These are phyloP conservation scores for Hypoxylon lienhwacheense DNA, from an alignment of 495 filamentous ascomycete species.

Conservation along the genomic window DNA sequence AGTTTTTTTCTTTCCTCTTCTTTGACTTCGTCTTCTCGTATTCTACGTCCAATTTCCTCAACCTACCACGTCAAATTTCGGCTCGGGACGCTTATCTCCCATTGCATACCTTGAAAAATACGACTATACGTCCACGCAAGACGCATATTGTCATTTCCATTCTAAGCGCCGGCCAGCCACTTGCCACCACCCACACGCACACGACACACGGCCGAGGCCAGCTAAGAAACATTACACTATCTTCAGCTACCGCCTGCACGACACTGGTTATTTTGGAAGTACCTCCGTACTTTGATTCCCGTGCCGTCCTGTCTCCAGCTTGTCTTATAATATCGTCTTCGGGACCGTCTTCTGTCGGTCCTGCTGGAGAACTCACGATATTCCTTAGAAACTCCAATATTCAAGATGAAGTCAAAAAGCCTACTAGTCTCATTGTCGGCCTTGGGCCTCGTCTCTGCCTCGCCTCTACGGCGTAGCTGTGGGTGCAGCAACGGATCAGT, in stretches of 20 bases:
- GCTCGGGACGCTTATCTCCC: slow-evolving; percentile 39
- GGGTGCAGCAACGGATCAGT: slow-evolving; percentile 16
- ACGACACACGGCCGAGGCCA: slow-evolving; percentile 32
- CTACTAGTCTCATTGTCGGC: slow-evolving; percentile 34
- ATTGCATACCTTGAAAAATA: slow-evolving; percentile 23
- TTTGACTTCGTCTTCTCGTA: slow-evolving; percentile 1
- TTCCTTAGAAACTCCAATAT: slow-evolving; percentile 1
- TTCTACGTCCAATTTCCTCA: slow-evolving; percentile 10
- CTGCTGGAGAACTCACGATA: too few relatives aligned
- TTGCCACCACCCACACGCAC: slow-evolving; percentile 19
- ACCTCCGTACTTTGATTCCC: slow-evolving; percentile 16
- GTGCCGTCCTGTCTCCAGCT: neutral
- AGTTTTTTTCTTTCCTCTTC: neutral
- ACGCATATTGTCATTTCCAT: slow-evolving; percentile 25
- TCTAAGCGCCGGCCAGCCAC: slow-evolving; percentile 39
- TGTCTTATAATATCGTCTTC: slow-evolving; percentile 27
- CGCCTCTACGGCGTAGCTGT: slow-evolving; percentile 34
- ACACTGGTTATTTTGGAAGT: slow-evolving; percentile 16
- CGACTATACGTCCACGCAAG: slow-evolving; percentile 19
- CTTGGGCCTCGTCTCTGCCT: slow-evolving; percentile 41
- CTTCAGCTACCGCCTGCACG: slow-evolving; percentile 36
- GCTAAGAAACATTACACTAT: slow-evolving; percentile 25
- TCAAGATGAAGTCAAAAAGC: slow-evolving; percentile 33
- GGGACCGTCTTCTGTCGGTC: slow-evolving; percentile 10
- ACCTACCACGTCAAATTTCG: slow-evolving; percentile 33